phyloP scores from a whole-genome alignment of 805 yeast genomes.

The Candida mattraensis region DNA sequence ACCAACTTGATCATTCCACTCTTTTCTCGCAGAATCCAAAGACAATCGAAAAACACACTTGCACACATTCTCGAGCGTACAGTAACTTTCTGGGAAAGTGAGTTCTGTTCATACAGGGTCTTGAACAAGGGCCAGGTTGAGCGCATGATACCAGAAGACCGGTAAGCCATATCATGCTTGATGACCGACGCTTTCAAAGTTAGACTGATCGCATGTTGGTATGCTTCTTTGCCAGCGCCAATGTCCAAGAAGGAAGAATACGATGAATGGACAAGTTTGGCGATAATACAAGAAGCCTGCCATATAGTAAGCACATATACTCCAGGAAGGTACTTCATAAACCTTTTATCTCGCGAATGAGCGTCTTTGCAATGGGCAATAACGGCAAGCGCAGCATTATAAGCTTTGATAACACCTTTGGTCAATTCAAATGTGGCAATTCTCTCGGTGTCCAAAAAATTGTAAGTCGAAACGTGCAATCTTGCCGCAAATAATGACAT shows the following conservation, averaged over 20 bases:
- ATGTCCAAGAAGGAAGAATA: conserved; percentile 65
- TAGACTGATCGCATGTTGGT: conserved; percentile 62
- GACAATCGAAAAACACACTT: conserved; percentile 86
- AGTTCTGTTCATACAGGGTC: conserved; percentile 55
- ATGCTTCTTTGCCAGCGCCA: conserved; percentile 68
- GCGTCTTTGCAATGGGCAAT: conserved; percentile 66
- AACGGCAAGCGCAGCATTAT: conserved; percentile 74
- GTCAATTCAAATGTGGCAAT: conserved; percentile 58
- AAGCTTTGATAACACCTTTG: conserved; percentile 72
- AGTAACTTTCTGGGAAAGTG: conserved; percentile 44
- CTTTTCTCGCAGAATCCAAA: conserved; percentile 80
- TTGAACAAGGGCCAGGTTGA: conserved; percentile 90
- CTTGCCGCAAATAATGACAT: conserved; percentile 71
- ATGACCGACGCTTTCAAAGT: conserved; percentile 80
- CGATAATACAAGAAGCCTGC: conserved; percentile 89
- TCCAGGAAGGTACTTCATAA: conserved; percentile 79
- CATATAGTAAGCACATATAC: conserved; percentile 79
- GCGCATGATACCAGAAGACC: conserved; percentile 91
- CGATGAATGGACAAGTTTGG: conserved; percentile 75
- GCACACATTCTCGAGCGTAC: conserved; percentile 89
- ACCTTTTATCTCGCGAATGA: conserved; percentile 55
- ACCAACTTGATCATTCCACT: conserved; percentile 79
- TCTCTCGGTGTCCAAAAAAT: conserved; percentile 65
- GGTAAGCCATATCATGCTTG: conserved; percentile 88
- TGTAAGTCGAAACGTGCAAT: conserved; percentile 79